phyloP scores from a whole-genome alignment of 805 yeast genomes.

The Candida vaughaniae region DNA sequence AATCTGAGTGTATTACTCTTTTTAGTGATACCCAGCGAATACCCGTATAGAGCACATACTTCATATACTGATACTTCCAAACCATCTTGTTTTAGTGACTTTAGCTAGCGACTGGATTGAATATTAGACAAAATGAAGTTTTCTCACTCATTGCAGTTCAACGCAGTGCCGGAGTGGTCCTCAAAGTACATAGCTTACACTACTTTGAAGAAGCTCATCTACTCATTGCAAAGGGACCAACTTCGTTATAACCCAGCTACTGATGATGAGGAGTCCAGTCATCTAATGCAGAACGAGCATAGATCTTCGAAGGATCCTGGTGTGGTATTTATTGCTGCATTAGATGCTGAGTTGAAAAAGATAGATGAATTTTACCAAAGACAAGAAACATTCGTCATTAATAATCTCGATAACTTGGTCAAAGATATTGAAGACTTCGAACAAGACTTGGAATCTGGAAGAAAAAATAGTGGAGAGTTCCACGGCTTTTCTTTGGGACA shows the following conservation, averaged over 20 bases:
- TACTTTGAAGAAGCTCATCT: slow-evolving; percentile 79
- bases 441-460: slow-evolving; percentile 19
- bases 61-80: too few relatives aligned
- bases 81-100: too few relatives aligned
- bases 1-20: too few relatives aligned
- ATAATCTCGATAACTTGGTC: slow-evolving; percentile 54
- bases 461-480: slow-evolving; percentile 8
- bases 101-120: too few relatives aligned
- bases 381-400: slow-evolving; percentile 60
- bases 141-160: slow-evolving; percentile 91
- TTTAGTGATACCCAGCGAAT: too few relatives aligned
- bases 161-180: slow-evolving; percentile 98
- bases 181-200: slow-evolving; percentile 89
- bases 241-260: slow-evolving; percentile 25
- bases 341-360: slow-evolving; percentile 74
- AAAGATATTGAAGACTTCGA: slow-evolving; percentile 67
- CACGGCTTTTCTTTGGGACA: slow-evolving; percentile 4
- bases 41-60: too few relatives aligned
- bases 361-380: slow-evolving; percentile 70
- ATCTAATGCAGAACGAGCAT: slow-evolving; percentile 30
- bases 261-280: slow-evolving; percentile 32
- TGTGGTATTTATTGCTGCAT: slow-evolving; percentile 62
- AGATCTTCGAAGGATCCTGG: slow-evolving; percentile 45
- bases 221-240: slow-evolving; percentile 71
- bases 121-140: slow-evolving; percentile 89